Conservation (phyloP, 106 monocot species). For the Apostasia shenzhenica region DNA sequence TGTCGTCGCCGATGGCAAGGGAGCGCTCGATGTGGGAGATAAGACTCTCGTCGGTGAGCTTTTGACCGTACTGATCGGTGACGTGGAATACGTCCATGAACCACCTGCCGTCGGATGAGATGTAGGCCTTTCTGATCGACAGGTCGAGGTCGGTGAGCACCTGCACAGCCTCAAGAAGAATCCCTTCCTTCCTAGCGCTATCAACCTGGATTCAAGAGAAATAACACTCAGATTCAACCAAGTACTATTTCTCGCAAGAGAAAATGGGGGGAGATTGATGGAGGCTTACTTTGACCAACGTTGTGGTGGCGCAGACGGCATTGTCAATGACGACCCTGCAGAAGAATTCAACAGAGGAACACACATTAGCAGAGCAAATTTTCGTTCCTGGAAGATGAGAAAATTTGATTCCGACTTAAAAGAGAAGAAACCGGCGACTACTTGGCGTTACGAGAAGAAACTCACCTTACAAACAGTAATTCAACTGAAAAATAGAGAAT, state of each 20-base stretch:
- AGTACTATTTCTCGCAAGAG: neutral
- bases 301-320: constrained; percentile 35
- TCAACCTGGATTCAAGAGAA: constrained; percentile 21
- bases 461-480: neutral
- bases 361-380: neutral
- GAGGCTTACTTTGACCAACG: constrained; percentile 38
- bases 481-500: neutral
- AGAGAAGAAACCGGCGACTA: too few species aligned
- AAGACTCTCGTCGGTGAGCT: constrained; percentile 38
- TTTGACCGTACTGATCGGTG: constrained; percentile 42
- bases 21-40: constrained; percentile 39
- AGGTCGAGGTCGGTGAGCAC: constrained; percentile 60
- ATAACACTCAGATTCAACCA: neutral
- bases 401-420: too few species aligned
- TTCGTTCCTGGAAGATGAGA: neutral
- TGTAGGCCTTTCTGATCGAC: constrained; percentile 59
- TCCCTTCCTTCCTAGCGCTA: constrained; percentile 49
- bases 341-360: neutral
- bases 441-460: too few species aligned
- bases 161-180: constrained; percentile 55
- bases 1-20: neutral
- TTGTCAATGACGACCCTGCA: constrained; percentile 70
- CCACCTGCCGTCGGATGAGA: constrained; percentile 75
- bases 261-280: neutral
- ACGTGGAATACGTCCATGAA: constrained; percentile 87